These are phyloP conservation scores for Trichoderma atroviride DNA, from an alignment of 2,329 filamentous ascomycete species.

Conservation along the genomic window DNA sequence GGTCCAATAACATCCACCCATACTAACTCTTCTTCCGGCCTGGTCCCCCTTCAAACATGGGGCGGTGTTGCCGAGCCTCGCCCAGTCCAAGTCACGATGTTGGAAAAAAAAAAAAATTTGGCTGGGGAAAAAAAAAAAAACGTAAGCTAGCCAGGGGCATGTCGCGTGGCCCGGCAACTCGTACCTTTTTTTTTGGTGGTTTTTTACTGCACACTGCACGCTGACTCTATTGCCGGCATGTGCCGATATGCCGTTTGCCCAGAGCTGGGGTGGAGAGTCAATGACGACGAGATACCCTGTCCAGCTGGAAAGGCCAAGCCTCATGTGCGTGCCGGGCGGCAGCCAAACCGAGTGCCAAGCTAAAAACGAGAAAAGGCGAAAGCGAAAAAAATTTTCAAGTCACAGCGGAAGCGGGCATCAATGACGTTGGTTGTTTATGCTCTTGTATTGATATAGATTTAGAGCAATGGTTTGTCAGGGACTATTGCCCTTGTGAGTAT, in stretches of 20 bases:
- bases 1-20: background rate
- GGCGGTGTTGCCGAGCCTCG: slow-evolving; percentile 14
- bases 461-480: background rate
- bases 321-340: background rate
- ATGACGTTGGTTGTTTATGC: slow-evolving; percentile 7
- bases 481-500: background rate
- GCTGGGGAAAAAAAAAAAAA: background rate
- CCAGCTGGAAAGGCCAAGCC: background rate
- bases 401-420: background rate
- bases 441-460: slow-evolving; percentile 8
- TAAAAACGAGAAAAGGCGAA: background rate
- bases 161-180: slow-evolving; percentile 11
- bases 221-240: background rate
- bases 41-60: background rate
- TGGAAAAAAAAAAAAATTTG: background rate
- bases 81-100: slow-evolving; percentile 8
- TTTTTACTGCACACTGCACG: background rate
- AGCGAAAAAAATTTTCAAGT: background rate
- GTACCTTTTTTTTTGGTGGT: background rate
- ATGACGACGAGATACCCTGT: background rate
- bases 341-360: background rate
- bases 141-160: background rate
- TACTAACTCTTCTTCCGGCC: background rate
- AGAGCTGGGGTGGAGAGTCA: background rate
- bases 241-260: slow-evolving; percentile 4